These are phyloP conservation scores for Nigrospora sphaerica DNA, from an alignment of 2,329 filamentous ascomycete genomes.

Conservation along the genomic window DNA sequence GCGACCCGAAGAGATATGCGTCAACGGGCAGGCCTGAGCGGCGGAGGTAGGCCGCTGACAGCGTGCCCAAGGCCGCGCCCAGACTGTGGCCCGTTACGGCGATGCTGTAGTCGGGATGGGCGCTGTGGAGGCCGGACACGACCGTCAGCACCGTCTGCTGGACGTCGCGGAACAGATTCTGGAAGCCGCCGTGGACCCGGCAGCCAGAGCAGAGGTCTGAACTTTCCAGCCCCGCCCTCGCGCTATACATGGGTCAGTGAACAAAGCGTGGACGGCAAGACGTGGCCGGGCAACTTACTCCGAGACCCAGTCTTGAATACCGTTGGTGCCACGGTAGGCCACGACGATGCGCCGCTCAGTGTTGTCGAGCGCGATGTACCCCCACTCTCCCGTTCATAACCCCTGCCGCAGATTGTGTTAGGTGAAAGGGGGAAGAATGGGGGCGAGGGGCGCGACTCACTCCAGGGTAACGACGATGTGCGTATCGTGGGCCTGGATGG, in stretches of 20 bases:
- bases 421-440: background rate
- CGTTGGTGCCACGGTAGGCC: conserved; percentile 10
- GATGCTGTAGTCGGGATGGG: conserved; percentile 14
- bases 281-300: conserved; percentile 5
- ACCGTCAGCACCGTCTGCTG: conserved; percentile 8
- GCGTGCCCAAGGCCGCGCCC: conserved; percentile 19
- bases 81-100: conserved; percentile 20
- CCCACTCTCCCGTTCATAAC: conserved; percentile 6
- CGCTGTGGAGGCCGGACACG: conserved; percentile 4
- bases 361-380: conserved; percentile 11
- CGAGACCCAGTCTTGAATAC: conserved; percentile 6
- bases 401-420: background rate
- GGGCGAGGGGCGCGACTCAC: background rate
- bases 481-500: conserved; percentile 8
- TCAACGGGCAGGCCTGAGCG: conserved; percentile 11
- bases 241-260: background rate
- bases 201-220: conserved; percentile 9
- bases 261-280: background rate
- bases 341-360: conserved; percentile 11
- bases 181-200: conserved; percentile 18
- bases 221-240: conserved; percentile 6
- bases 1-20: conserved; percentile 21
- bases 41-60: conserved; percentile 15
- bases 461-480: conserved; percentile 9
- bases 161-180: conserved; percentile 8